These are phyloP conservation scores for Ceratocystis cubensis DNA, from an alignment of 2,329 filamentous ascomycete genomes.

Conservation along the genomic window DNA sequence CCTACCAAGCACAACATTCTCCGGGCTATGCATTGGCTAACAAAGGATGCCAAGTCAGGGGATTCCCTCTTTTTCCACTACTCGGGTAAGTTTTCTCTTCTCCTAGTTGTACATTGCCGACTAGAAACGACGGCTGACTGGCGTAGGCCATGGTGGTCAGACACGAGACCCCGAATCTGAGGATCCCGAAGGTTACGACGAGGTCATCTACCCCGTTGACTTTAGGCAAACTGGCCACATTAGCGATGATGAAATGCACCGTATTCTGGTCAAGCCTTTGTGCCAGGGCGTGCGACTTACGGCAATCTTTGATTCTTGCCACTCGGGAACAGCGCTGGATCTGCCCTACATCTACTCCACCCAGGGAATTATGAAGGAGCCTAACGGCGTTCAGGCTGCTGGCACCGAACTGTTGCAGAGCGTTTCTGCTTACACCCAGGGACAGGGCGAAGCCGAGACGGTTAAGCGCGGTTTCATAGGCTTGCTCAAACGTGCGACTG, in stretches of 20 bases:
- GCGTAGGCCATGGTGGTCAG: constrained; percentile 64
- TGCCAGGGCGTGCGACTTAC: constrained; percentile 45
- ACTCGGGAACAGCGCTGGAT: constrained; percentile 54
- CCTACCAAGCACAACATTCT: constrained; percentile 92
- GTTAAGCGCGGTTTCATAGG: constrained; percentile 58
- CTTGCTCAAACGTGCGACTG: constrained; percentile 42
- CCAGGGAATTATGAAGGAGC: constrained; percentile 55
- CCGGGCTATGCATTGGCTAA: constrained; percentile 93
- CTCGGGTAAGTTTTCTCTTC: constrained; percentile 49
- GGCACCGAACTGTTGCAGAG: constrained; percentile 50
- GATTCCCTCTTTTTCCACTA: constrained; percentile 98
- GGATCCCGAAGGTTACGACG: constrained; percentile 70
- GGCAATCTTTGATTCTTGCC: constrained; percentile 53
- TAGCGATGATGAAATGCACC: constrained; percentile 72
- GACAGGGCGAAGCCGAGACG: constrained; percentile 5
- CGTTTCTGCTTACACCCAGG: constrained; percentile 39
- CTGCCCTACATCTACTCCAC: constrained; percentile 58
- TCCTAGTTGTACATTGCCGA: background rate
- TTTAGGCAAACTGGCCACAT: constrained; percentile 70
- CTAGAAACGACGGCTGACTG: background rate
- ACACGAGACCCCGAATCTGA: constrained; percentile 68
- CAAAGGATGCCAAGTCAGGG: constrained; percentile 83
- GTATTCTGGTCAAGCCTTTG: constrained; percentile 52
- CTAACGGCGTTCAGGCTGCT: constrained; percentile 55
- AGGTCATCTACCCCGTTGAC: constrained; percentile 75